Percentiles rank a stretch among this genome's conserved stretches.
phyloP scores from a whole-genome alignment of 495 filamentous ascomycete genomes.

The Ascodesmis nigricans region DNA sequence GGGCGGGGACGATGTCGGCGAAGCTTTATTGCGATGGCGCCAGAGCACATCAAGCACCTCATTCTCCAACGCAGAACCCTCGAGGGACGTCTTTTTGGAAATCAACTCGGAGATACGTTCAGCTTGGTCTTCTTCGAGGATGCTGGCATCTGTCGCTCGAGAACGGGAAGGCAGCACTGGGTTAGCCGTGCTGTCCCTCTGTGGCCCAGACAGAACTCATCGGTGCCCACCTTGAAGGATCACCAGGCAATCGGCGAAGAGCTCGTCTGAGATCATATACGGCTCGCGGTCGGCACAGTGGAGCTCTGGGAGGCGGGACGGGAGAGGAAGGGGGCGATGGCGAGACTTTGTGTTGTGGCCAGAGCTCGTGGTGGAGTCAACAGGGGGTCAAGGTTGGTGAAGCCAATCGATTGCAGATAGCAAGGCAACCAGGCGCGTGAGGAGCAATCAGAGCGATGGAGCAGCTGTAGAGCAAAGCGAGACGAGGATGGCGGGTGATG shows the following conservation, averaged over 20 bases:
- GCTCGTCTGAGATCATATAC: constrained; percentile 73
- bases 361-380: too few species aligned
- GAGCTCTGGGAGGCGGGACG: too few species aligned
- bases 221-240: constrained; percentile 39
- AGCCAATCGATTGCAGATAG: too few species aligned
- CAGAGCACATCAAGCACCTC: constrained; percentile 77
- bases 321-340: too few species aligned
- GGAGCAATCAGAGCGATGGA: too few species aligned
- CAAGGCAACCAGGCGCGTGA: too few species aligned
- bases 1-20: constrained; percentile 55
- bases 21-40: constrained; percentile 60
- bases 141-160: constrained; percentile 31
- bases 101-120: constrained; percentile 79
- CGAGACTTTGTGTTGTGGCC: too few species aligned
- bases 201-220: constrained; percentile 12
- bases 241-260: constrained; percentile 75
- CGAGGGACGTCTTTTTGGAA: constrained; percentile 51
- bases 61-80: constrained; percentile 66
- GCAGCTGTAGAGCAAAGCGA: too few species aligned
- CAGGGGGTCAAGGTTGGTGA: too few species aligned
- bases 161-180: constrained; percentile 9
- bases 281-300: too few species aligned
- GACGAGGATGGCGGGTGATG: too few species aligned
- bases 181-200: constrained; percentile 20
- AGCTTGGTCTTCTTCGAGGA: constrained; percentile 89